phyloP scores from a whole-genome alignment of 768 basidiomycete genomes.

The Pisolithus tinctorius region DNA sequence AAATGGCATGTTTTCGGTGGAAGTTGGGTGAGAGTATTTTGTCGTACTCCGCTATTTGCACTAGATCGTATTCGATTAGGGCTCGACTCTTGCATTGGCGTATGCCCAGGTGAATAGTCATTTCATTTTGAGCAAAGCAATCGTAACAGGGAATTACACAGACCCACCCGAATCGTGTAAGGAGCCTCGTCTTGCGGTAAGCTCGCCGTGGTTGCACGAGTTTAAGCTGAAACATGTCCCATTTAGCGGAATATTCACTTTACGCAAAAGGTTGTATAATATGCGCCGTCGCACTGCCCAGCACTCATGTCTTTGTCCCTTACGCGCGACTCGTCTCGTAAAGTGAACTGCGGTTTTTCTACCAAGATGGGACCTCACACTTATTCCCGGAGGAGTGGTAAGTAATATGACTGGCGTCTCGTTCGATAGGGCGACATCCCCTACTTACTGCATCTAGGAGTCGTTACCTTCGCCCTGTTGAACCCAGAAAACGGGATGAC shows the following conservation, averaged over 20 bases:
- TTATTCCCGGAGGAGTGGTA: conserved; percentile 88
- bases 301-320: background rate
- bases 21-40: conserved; percentile 60
- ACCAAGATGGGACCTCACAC: conserved; percentile 78
- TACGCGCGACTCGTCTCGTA: background rate
- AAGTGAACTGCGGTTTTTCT: conserved; percentile 88
- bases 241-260: conserved; percentile 78
- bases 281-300: background rate
- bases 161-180: conserved; percentile 77
- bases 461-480: conserved; percentile 74
- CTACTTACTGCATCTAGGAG: conserved; percentile 46
- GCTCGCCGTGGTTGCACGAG: conserved; percentile 3
- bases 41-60: background rate
- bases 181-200: conserved; percentile 70
- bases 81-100: conserved; percentile 78
- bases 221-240: conserved; percentile 1
- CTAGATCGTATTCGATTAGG: conserved; percentile 33
- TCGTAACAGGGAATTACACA: conserved; percentile 21
- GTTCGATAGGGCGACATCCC: background rate
- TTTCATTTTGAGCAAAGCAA: background rate
- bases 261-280: conserved; percentile 58
- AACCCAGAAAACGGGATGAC: conserved; percentile 72
- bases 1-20: conserved; percentile 96
- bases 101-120: conserved; percentile 65
- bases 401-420: background rate